phyloP scores from a whole-genome alignment of 331 rosid genomes.

The Rosa hybrid region DNA sequence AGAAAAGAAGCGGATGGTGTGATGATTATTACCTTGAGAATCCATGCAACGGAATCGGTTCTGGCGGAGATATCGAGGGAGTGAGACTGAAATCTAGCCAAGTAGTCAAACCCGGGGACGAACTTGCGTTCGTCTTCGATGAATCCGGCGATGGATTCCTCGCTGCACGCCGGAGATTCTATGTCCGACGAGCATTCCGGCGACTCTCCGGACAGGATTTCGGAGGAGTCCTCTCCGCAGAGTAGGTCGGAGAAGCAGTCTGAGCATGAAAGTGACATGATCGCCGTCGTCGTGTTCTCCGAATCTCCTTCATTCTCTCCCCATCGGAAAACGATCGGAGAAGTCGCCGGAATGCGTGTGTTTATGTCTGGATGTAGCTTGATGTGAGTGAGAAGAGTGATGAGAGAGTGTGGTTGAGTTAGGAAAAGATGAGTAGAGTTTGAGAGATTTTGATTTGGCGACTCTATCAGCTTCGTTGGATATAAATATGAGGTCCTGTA shows the following conservation, averaged over 20 bases:
- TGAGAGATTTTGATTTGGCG: conserved; percentile 34
- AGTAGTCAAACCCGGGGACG: conserved; percentile 75
- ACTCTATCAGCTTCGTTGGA: conserved; percentile 34
- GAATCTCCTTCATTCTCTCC: conserved; percentile 50
- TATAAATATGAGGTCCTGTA: conserved; percentile 59
- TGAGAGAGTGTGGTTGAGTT: conserved; percentile 11
- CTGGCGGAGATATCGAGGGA: conserved; percentile 72
- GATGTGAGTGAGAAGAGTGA: background rate
- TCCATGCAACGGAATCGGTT: conserved; percentile 90
- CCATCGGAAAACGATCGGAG: conserved; percentile 45
- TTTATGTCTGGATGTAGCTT: background rate
- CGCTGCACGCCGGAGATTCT: conserved; percentile 46
- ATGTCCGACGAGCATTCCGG: conserved; percentile 63
- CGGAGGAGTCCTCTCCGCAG: conserved; percentile 73
- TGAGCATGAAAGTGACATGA: conserved; percentile 82
- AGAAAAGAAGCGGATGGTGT: background rate
- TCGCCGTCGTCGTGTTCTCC: conserved; percentile 10
- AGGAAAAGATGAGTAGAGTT: conserved; percentile 6
- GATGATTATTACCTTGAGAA: conserved; percentile 69
- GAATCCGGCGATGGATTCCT: conserved; percentile 77
- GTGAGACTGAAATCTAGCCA: conserved; percentile 60
- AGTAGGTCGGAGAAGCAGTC: conserved; percentile 66
- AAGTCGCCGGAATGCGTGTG: conserved; percentile 41
- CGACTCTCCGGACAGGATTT: conserved; percentile 59
- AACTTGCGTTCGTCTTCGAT: conserved; percentile 81